Evolutionary conservation across 805 yeast species (phyloP).

Genomic region (Kregervanrija delftensis): DNA sequence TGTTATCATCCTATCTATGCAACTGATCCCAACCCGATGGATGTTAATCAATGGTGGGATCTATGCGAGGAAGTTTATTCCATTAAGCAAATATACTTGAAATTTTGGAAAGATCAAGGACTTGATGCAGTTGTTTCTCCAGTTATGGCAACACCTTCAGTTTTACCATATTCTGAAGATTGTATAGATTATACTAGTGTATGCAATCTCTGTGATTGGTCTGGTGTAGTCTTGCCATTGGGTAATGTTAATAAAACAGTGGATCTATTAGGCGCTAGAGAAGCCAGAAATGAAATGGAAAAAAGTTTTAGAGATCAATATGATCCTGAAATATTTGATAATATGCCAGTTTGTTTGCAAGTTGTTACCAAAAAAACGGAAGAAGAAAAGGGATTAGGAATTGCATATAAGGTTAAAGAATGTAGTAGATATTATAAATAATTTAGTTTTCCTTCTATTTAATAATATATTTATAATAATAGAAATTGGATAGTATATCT

Average conservation of each 20-base stretch:
- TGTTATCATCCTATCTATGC: too few relatives aligned
- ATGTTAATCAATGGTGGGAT: slow-evolving; percentile 34
- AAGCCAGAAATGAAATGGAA: slow-evolving; percentile 36
- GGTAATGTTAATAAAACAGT: slow-evolving; percentile 41
- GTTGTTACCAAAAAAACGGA: slow-evolving; percentile 51
- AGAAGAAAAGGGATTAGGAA: slow-evolving; percentile 46
- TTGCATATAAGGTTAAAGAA: slow-evolving; percentile 7
- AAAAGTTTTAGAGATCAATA: slow-evolving; percentile 37
- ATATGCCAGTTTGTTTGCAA: slow-evolving; percentile 59
- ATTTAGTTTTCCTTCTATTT: too few relatives aligned
- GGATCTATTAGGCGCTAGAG: slow-evolving; percentile 27
- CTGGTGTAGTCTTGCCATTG: slow-evolving; percentile 49
- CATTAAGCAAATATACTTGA: slow-evolving; percentile 28
- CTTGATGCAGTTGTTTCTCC: slow-evolving; percentile 43
- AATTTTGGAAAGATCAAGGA: slow-evolving; percentile 24
- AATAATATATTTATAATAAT: too few relatives aligned
- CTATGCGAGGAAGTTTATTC: slow-evolving; percentile 27
- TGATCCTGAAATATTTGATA: slow-evolving; percentile 41
- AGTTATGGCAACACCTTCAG: slow-evolving; percentile 29
- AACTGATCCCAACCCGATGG: slow-evolving; percentile 2
- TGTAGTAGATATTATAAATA: neutral
- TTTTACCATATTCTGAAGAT: slow-evolving; percentile 19
- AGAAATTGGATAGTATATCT: too few relatives aligned
- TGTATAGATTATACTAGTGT: slow-evolving; percentile 42
- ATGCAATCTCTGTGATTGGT: slow-evolving; percentile 47